A percentile compares a stretch with the other conserved stretches of the same genome.
These are phyloP conservation scores for Medicago lupulina DNA, from an alignment of 306 rosid genomes.

Conservation along the genomic window DNA sequence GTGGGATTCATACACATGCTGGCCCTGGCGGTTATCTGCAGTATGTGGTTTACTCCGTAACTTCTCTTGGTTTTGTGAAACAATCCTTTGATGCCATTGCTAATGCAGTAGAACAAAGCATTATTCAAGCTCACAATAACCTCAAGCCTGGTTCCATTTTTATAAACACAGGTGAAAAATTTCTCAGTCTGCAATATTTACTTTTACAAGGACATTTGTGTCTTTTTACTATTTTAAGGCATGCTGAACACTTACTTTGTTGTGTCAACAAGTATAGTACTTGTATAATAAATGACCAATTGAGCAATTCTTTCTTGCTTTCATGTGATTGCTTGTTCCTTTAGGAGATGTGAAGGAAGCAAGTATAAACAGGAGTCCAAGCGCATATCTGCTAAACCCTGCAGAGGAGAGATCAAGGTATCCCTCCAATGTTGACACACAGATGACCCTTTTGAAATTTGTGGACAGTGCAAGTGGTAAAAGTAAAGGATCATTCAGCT, in stretches of 20 bases:
- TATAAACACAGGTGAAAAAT: conserved; percentile 57
- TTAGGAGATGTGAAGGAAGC: conserved; percentile 70
- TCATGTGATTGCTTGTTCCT: not conserved
- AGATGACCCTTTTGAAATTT: conserved; percentile 75
- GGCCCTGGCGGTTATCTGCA: conserved; percentile 93
- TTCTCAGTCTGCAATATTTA: not conserved
- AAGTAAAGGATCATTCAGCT: conserved; percentile 72
- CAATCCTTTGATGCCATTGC: conserved; percentile 86
- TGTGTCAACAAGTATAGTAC: not conserved
- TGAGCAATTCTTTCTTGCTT: not conserved
- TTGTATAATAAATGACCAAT: not conserved
- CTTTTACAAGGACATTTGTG: not conserved
- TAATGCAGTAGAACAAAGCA: conserved; percentile 66
- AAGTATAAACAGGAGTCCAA: conserved; percentile 84
- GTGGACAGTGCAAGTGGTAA: conserved; percentile 57
- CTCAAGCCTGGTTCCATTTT: conserved; percentile 72
- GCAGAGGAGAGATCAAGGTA: conserved; percentile 71
- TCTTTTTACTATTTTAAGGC: not conserved
- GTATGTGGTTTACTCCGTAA: conserved; percentile 67
- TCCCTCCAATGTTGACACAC: conserved; percentile 59
- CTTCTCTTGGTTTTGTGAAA: conserved; percentile 74
- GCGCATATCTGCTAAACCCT: conserved; percentile 78
- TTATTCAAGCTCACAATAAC: conserved; percentile 72
- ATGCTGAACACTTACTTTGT: not conserved
- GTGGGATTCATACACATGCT: conserved; percentile 88